Evolutionary conservation across 345 rosid genomes (phyloP).

Genomic region (Acer saccharum): DNA sequence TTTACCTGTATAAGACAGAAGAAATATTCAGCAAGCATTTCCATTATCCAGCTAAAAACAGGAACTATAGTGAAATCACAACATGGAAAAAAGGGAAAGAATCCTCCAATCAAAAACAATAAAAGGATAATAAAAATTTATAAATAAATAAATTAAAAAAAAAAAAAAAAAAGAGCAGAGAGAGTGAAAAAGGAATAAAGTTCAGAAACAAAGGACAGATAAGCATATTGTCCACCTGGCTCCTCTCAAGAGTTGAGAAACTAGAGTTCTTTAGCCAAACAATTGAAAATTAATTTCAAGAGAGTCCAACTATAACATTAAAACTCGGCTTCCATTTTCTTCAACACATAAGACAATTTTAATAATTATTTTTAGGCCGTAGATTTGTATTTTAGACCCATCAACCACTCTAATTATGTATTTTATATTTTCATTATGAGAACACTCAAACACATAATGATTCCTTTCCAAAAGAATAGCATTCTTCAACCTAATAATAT

Average conservation of each 20-base stretch:
- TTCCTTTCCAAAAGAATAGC: neutral
- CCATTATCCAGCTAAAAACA: neutral
- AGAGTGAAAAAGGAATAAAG: no score
- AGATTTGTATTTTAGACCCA: neutral
- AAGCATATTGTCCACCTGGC: neutral
- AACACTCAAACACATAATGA: neutral
- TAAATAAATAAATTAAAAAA: neutral
- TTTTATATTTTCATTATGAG: neutral
- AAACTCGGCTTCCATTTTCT: neutral
- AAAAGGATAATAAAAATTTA: neutral
- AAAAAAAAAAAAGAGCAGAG: no score
- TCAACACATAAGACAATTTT: neutral
- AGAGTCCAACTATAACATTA: neutral
- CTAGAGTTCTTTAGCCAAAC: neutral
- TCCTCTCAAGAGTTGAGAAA: constrained; percentile 2
- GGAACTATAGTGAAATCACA: neutral
- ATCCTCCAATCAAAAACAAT: neutral
- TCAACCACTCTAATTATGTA: neutral
- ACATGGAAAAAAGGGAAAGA: neutral
- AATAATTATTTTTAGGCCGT: neutral
- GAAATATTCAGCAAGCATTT: constrained; percentile 15
- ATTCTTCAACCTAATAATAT: neutral
- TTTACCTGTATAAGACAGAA: constrained; percentile 70
- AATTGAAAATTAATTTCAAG: neutral
- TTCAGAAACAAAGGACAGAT: neutral